A percentile compares a stretch with the other conserved stretches of the same genome.
Evolutionary conservation across 495 filamentous ascomycete genomes (phyloP).

Genomic region (Podospora tetraspora): DNA sequence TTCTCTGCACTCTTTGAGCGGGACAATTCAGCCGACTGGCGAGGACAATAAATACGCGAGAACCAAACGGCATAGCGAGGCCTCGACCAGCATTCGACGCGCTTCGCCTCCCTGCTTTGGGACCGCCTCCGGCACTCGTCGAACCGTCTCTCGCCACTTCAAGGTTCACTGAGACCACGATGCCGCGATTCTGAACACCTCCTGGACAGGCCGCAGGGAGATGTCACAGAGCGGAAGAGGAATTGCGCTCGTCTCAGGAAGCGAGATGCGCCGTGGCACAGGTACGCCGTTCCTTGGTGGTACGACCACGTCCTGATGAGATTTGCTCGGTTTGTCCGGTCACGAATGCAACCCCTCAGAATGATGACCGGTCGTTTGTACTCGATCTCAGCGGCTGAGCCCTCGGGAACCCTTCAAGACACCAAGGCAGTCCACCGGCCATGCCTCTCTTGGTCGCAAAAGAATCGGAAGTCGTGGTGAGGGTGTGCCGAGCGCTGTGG

Average conservation of each 20-base stretch:
- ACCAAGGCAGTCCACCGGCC: neutral
- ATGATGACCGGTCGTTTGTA: neutral
- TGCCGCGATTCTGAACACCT: neutral
- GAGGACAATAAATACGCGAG: neutral
- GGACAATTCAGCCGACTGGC: neutral
- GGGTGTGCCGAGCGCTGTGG: neutral
- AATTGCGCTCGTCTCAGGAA: neutral
- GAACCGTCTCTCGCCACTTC: neutral
- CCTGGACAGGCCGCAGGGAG: neutral
- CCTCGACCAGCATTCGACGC: neutral
- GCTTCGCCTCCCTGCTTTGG: neutral
- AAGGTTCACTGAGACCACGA: neutral
- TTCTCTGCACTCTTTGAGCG: neutral
- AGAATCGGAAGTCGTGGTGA: neutral
- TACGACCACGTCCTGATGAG: neutral
- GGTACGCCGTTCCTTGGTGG: neutral
- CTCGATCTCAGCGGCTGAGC: neutral
- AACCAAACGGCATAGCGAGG: neutral
- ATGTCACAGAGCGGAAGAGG: neutral
- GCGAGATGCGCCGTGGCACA: neutral
- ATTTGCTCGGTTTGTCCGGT: neutral
- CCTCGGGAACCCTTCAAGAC: neutral
- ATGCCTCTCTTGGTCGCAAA: neutral
- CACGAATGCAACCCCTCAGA: neutral
- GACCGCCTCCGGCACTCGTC: neutral